These are phyloP conservation scores for Cutaneotrichosporon sp. DNA, from an alignment of 1,284 basidiomycete genomes.

Conservation along the genomic window DNA sequence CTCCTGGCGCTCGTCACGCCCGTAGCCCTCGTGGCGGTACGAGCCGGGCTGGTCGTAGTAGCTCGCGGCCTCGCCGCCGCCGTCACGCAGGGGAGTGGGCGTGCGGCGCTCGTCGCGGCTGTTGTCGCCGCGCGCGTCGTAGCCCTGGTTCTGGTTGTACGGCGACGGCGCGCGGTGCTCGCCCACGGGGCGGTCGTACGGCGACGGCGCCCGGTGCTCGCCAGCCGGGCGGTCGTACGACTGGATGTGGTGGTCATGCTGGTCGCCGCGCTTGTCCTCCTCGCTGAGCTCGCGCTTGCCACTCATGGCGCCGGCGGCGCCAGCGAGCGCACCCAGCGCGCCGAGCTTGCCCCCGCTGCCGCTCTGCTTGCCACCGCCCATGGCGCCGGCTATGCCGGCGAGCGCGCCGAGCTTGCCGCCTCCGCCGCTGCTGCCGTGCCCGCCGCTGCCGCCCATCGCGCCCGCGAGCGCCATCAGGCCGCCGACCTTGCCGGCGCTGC, in stretches of 20 bases:
- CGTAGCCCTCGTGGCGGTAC: background rate
- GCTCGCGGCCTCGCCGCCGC: background rate
- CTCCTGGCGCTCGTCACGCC: background rate
- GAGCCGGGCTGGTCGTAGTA: background rate
- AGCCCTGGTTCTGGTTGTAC: background rate
- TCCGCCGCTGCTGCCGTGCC: background rate
- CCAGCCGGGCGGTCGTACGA: background rate
- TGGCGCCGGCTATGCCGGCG: background rate
- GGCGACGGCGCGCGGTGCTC: background rate
- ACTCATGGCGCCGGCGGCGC: background rate
- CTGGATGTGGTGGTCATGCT: background rate
- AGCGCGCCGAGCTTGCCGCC: background rate
- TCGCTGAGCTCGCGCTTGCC: background rate
- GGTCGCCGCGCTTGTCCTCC: background rate
- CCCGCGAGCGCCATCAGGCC: background rate
- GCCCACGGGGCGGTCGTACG: background rate
- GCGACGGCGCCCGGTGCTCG: background rate
- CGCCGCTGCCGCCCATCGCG: background rate
- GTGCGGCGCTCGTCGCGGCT: background rate
- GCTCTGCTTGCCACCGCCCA: background rate
- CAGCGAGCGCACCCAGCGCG: background rate
- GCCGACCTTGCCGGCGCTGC: background rate
- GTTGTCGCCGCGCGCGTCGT: background rate
- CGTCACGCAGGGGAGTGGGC: background rate
- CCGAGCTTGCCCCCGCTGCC: background rate